Percentiles rank a stretch among this genome's conserved stretches.
Conservation (phyloP, 1,139 yeast genomes). For the Pichia sp. region DNA sequence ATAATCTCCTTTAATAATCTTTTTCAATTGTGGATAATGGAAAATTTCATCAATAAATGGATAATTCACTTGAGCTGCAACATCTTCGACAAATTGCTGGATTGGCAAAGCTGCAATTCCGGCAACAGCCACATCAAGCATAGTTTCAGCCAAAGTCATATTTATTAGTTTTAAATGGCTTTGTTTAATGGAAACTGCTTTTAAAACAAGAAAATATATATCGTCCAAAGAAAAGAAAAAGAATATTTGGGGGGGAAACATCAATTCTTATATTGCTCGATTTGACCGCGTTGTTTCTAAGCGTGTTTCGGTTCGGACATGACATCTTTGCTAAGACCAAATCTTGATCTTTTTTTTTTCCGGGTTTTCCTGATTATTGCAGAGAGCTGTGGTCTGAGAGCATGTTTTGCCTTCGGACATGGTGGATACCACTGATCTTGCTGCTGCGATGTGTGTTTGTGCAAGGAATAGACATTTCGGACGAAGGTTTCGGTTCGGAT, state of each 20-base stretch:
- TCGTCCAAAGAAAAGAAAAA: not conserved
- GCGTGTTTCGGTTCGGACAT: no score
- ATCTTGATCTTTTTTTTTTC: no score
- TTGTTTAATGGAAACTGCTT: not conserved
- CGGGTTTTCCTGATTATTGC: no score
- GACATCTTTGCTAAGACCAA: no score
- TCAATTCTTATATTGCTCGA: no score
- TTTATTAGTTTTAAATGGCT: no score
- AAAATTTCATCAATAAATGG: conserved; percentile 74
- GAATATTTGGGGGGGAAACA: no score
- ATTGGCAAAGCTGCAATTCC: conserved; percentile 17
- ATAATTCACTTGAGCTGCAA: conserved; percentile 29
- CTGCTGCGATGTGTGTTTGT: not conserved
- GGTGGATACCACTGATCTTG: no score
- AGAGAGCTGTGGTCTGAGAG: no score
- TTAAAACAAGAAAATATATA: not conserved
- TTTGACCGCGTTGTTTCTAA: no score
- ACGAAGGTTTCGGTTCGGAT: no score
- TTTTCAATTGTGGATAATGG: conserved; percentile 73
- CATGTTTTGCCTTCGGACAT: no score
- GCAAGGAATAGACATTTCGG: not conserved
- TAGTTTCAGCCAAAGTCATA: conserved; percentile 6
- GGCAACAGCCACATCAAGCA: conserved; percentile 16
- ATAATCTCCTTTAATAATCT: conserved; percentile 58
- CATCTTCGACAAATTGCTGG: conserved; percentile 19